Percentiles rank a stretch among this genome's conserved stretches.
phyloP scores from a whole-genome alignment of 2,329 filamentous ascomycete species.

The Cladophialophora chaetospira region DNA sequence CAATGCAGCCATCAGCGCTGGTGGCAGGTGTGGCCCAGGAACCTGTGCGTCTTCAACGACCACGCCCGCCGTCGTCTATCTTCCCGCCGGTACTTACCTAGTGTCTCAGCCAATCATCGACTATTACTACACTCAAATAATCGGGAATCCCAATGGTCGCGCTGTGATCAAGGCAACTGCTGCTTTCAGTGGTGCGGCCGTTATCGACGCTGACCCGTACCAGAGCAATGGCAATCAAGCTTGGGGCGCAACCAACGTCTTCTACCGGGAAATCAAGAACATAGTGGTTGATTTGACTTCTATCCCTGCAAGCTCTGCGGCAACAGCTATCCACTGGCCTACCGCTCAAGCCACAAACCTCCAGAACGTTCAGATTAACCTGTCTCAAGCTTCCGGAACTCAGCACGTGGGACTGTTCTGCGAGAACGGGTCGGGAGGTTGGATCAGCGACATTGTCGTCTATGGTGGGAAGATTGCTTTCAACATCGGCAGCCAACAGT shows the following conservation, averaged over 20 bases:
- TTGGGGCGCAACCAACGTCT: neutral
- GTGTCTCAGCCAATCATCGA: neutral
- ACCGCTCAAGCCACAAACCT: neutral
- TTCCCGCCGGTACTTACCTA: conserved; percentile 59
- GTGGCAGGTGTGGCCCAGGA: conserved; percentile 45
- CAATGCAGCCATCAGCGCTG: conserved; percentile 49
- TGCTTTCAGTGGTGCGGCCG: too few relatives aligned
- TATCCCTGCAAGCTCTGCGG: neutral
- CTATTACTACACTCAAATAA: neutral
- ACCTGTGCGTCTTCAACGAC: conserved; percentile 48
- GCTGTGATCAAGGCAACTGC: neutral
- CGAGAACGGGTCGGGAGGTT: neutral
- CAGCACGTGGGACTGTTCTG: neutral
- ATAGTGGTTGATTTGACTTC: neutral
- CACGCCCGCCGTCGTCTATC: conserved; percentile 61
- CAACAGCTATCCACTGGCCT: neutral
- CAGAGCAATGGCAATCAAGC: too few relatives aligned
- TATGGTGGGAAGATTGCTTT: neutral
- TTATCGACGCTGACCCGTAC: too few relatives aligned
- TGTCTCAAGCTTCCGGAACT: neutral
- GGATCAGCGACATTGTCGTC: neutral
- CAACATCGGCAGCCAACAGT: neutral
- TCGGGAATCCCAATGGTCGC: neutral
- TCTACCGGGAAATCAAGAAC: neutral
- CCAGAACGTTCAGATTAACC: neutral